phyloP scores from a whole-genome alignment of 768 basidiomycete species.

The Pisolithus sp. region DNA sequence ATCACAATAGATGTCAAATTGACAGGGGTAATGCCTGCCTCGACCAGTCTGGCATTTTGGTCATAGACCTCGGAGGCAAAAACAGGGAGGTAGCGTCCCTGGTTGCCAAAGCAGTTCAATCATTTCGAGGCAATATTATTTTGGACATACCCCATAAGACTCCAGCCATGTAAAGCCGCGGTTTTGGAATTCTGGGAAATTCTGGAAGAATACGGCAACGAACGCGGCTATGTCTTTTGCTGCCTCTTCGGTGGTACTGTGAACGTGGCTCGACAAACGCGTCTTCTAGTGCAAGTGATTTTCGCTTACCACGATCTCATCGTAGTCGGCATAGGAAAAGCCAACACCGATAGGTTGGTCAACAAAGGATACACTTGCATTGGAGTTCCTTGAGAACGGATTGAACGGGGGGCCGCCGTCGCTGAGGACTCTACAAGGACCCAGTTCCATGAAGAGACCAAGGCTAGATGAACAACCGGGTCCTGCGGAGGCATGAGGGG shows the following conservation, averaged over 20 bases:
- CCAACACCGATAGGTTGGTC: conserved; percentile 43
- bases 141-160: conserved; percentile 44
- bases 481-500: conserved; percentile 9
- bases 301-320: conserved; percentile 32
- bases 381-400: conserved; percentile 60
- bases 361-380: conserved; percentile 46
- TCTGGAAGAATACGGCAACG: conserved; percentile 66
- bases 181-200: conserved; percentile 66
- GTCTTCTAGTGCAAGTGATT: conserved; percentile 1
- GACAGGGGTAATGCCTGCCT: conserved; percentile 43
- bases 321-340: conserved; percentile 41
- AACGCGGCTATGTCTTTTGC: conserved; percentile 68
- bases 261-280: neutral
- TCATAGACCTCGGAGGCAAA: conserved; percentile 46
- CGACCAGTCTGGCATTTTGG: conserved; percentile 35
- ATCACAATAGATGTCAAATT: conserved; percentile 47
- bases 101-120: neutral
- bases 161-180: conserved; percentile 55
- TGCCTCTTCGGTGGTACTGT: conserved; percentile 58
- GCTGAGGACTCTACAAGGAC: conserved; percentile 61
- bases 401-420: conserved; percentile 47
- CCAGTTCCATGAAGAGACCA: conserved; percentile 68
- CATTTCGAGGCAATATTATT: neutral
- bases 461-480: conserved; percentile 54
- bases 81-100: conserved; percentile 50